These are phyloP conservation scores for Colletotrichum costaricense DNA, from an alignment of 2,329 filamentous ascomycete species.

Conservation along the genomic window DNA sequence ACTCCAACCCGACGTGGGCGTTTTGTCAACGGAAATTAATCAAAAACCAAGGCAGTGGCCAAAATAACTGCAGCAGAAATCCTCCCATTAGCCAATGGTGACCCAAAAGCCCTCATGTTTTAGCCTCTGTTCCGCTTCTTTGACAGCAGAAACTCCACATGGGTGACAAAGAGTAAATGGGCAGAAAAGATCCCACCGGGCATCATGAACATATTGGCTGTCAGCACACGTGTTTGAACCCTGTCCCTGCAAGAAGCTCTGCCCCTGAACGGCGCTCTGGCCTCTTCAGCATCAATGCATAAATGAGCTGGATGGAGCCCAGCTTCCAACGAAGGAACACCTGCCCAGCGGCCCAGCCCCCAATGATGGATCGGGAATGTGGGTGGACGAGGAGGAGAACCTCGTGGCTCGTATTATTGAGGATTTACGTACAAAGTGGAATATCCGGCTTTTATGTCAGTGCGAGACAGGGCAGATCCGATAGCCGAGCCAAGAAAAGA, in stretches of 20 bases:
- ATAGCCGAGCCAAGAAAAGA: slow-evolving; percentile 22
- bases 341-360: not conserved
- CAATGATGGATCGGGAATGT: not conserved
- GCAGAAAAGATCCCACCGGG: not conserved
- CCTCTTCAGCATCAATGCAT: not conserved
- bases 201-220: not conserved
- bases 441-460: slow-evolving; percentile 5
- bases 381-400: not conserved
- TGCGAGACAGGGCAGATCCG: slow-evolving; percentile 30
- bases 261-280: slow-evolving; percentile 1
- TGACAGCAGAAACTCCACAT: not conserved
- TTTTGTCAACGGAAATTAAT: slow-evolving; percentile 15
- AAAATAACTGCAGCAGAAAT: slow-evolving; percentile 7
- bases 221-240: not conserved
- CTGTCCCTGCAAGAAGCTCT: not conserved
- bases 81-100: not conserved
- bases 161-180: not conserved
- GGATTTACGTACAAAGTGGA: not conserved
- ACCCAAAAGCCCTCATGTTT: not conserved
- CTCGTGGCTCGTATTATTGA: slow-evolving; percentile 8
- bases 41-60: slow-evolving; percentile 16
- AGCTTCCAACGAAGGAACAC: not conserved
- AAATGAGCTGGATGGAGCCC: not conserved
- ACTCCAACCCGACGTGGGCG: not conserved
- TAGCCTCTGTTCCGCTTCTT: not conserved